Evolutionary conservation across 495 filamentous ascomycete species (phyloP).

Genomic region (Penicillium salamii): DNA sequence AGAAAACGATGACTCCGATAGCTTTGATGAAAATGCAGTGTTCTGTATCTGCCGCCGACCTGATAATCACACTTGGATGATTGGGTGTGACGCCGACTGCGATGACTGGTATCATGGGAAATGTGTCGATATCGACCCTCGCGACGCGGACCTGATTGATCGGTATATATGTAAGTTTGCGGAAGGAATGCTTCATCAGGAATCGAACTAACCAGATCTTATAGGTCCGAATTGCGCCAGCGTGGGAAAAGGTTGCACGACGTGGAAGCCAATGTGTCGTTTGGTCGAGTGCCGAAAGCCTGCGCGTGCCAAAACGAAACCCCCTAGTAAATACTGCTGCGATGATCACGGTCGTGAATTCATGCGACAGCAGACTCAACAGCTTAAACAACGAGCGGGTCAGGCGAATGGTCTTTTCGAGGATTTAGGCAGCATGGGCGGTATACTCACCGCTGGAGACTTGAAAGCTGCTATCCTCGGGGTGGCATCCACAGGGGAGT

Average conservation of each 20-base stretch:
- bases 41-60: constrained; percentile 71
- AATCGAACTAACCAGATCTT: constrained; percentile 6
- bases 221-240: constrained; percentile 58
- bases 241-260: constrained; percentile 52
- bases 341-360: constrained; percentile 62
- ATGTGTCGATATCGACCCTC: constrained; percentile 61
- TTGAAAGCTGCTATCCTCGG: constrained; percentile 53
- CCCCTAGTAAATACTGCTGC: constrained; percentile 65
- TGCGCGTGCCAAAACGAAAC: constrained; percentile 47
- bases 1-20: constrained; percentile 42
- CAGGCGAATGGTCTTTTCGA: constrained; percentile 22
- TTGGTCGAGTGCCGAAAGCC: constrained; percentile 58
- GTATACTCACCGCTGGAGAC: constrained; percentile 54
- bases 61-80: constrained; percentile 76
- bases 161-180: constrained; percentile 61
- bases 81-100: constrained; percentile 68
- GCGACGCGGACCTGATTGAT: constrained; percentile 63
- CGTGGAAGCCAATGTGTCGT: constrained; percentile 70
- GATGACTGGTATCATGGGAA: constrained; percentile 74
- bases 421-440: constrained; percentile 54
- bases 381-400: constrained; percentile 22
- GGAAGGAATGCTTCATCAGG: not conserved
- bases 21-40: constrained; percentile 48
- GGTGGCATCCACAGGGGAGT: constrained; percentile 48
- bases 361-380: constrained; percentile 44